Evolutionary conservation across 208 protist genomes (phyloP).

Genomic region (Tritrichomonas musculus): DNA sequence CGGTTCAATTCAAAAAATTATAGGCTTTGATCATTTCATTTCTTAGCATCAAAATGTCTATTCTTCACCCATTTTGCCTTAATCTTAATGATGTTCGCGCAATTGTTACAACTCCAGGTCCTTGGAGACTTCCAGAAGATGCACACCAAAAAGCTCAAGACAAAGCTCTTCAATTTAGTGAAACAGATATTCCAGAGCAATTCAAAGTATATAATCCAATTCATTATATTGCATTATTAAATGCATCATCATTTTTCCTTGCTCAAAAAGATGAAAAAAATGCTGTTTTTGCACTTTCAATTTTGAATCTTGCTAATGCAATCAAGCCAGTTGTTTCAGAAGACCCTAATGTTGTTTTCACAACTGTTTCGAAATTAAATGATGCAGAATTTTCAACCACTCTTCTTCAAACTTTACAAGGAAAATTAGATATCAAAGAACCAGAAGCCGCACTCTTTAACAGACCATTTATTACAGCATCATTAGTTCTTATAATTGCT

Average conservation of each 20-base stretch:
- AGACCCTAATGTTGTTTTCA: not conserved
- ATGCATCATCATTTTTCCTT: not conserved
- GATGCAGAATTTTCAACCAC: not conserved
- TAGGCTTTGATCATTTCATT: too few relatives aligned
- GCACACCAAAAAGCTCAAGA: not conserved
- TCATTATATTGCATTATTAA: not conserved
- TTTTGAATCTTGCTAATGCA: not conserved
- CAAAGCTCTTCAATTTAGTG: not conserved
- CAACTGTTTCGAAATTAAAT: not conserved
- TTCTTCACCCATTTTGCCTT: too few relatives aligned
- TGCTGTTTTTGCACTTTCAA: not conserved
- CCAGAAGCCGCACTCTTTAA: not conserved
- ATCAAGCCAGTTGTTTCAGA: too few relatives aligned
- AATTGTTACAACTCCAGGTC: not conserved
- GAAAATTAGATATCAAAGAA: not conserved
- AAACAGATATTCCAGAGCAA: not conserved
- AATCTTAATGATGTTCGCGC: not conserved
- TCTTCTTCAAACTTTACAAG: not conserved
- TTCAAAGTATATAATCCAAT: not conserved
- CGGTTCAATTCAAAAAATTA: too few relatives aligned
- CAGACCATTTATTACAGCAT: not conserved
- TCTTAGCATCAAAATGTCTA: too few relatives aligned
- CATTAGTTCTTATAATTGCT: not conserved
- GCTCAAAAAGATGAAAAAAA: too few relatives aligned
- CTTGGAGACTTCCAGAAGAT: slow-evolving; percentile 1